Percentiles rank a stretch among this genome's conserved stretches.
Evolutionary conservation across 306 rosid genomes (phyloP).

Genomic region (Gastrolobium bilobum): DNA sequence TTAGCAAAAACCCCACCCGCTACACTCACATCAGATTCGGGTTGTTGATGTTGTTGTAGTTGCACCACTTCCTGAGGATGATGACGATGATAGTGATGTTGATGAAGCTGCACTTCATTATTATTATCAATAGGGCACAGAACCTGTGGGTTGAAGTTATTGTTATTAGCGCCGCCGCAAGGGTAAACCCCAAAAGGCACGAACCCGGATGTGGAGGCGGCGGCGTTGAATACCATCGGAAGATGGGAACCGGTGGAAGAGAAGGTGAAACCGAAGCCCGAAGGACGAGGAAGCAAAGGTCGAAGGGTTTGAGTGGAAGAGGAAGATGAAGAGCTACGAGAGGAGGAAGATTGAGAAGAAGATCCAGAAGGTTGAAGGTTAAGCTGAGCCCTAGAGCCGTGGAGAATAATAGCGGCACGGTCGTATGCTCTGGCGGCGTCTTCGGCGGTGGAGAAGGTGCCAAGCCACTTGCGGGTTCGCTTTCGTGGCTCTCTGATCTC

Average conservation of each 20-base stretch:
- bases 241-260: constrained; percentile 45
- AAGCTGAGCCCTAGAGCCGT: constrained; percentile 90
- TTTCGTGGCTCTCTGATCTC: constrained; percentile 98
- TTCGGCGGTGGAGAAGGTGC: constrained; percentile 92
- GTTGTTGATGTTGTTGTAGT: constrained; percentile 18
- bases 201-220: constrained; percentile 37
- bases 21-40: constrained; percentile 1
- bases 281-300: constrained; percentile 82
- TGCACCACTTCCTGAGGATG: constrained; percentile 44
- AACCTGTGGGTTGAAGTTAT: constrained; percentile 20
- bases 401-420: constrained; percentile 89
- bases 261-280: constrained; percentile 51
- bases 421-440: constrained; percentile 96
- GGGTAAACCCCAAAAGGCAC: constrained; percentile 53
- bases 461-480: constrained; percentile 94
- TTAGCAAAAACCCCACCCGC: neutral
- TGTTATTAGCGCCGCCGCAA: neutral
- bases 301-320: constrained; percentile 75
- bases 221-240: constrained; percentile 37
- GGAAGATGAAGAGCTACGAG: constrained; percentile 54
- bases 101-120: constrained; percentile 2
- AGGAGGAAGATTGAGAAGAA: constrained; percentile 51
- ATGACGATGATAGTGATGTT: constrained; percentile 19
- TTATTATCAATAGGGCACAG: constrained; percentile 35
- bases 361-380: constrained; percentile 73